Base-by-base conservation (phyloP, 2,329 filamentous ascomycete genomes). In the Aspergillus caelatus region DNA sequence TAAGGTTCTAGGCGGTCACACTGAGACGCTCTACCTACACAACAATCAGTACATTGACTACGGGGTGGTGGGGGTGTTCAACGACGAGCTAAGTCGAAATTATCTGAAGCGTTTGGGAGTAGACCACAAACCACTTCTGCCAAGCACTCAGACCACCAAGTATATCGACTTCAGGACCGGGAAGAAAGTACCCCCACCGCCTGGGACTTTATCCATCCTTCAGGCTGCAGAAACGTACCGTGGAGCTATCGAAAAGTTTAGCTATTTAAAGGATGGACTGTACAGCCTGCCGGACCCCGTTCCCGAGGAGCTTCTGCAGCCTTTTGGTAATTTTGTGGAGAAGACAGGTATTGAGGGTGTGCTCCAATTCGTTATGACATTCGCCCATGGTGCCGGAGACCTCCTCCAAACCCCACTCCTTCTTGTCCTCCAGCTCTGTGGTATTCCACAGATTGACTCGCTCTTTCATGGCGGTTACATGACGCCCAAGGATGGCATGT, bases 221-320 rank as follows among this genome's bases (percentile, higher is more conserved):
- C 60, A 62, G 21, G 63, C 58, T 1, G 59, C 63, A 0, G 11
- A 57, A 7, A n/a, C 55, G 0, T 68, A 68, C 41, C 65, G 66
- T 11, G 21, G 10, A 4, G 63, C 65, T 3, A 60, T 68, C 9
- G 39, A 65, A 11, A 58, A 67, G 14, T 69, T 59, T 55, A 43
- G 58, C 11, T 67, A 57, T 9, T 57, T 66, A 5, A 21, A 58
- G 7, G 55, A 57, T 7, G 61, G 63, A 8, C 21, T 50, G 5
- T 70, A 82, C 62, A 79, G 82, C 26, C 72, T 84, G 0, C 79
- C 82, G 0, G 67, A 74, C 16, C 69, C 70, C 1, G 65, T 72
- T 8, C 66, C 68, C 2, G 67, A 65, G 7, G 67, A 67, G 4
- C 60, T 71, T 0, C 41, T 68, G 0, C 59, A 66, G 0, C 66